phyloP scores from a whole-genome alignment of 371 early-diverging fungal species.

The Chytridium lagenaria region DNA sequence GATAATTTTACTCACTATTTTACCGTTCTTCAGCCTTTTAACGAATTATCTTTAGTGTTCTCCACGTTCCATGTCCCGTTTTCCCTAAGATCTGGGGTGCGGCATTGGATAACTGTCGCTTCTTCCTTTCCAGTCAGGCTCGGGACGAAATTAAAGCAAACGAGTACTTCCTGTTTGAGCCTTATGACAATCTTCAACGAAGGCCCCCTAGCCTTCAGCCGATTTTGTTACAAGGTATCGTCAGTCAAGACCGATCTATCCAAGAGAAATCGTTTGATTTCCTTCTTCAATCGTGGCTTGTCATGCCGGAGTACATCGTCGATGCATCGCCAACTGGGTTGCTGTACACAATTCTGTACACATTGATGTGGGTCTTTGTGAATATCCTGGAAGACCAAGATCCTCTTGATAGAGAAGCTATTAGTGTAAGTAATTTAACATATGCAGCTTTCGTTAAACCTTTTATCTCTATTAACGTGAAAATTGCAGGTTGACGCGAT shows the following conservation, averaged over 20 bases:
- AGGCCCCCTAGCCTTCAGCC: slow-evolving; percentile 35
- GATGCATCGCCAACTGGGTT: slow-evolving; percentile 35
- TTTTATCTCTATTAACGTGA: slow-evolving; percentile 15
- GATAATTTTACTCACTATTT: not conserved
- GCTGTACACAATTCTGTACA: slow-evolving; percentile 49
- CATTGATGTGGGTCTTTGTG: slow-evolving; percentile 43
- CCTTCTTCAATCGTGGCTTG: slow-evolving; percentile 38
- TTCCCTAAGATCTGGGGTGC: slow-evolving; percentile 34
- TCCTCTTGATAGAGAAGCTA: slow-evolving; percentile 11
- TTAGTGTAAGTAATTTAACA: slow-evolving; percentile 19
- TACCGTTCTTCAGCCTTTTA: too few species aligned
- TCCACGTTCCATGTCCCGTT: slow-evolving; percentile 33
- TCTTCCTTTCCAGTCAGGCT: slow-evolving; percentile 29
- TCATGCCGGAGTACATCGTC: slow-evolving; percentile 40
- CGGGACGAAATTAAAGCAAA: slow-evolving; percentile 15
- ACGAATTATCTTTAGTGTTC: slow-evolving; percentile 27
- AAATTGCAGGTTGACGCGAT: slow-evolving; percentile 19
- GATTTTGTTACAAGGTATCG: slow-evolving; percentile 43
- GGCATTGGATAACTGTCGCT: slow-evolving; percentile 40
- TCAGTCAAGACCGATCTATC: slow-evolving; percentile 22
- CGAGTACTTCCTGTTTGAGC: slow-evolving; percentile 17
- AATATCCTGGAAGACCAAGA: slow-evolving; percentile 13
- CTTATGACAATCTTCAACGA: slow-evolving; percentile 18
- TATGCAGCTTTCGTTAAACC: slow-evolving; percentile 6
- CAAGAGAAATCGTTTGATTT: slow-evolving; percentile 46